A percentile compares a stretch with the other conserved stretches of the same genome.
phyloP scores from a whole-genome alignment of 805 yeast species.

The Starmera pachycereana region DNA sequence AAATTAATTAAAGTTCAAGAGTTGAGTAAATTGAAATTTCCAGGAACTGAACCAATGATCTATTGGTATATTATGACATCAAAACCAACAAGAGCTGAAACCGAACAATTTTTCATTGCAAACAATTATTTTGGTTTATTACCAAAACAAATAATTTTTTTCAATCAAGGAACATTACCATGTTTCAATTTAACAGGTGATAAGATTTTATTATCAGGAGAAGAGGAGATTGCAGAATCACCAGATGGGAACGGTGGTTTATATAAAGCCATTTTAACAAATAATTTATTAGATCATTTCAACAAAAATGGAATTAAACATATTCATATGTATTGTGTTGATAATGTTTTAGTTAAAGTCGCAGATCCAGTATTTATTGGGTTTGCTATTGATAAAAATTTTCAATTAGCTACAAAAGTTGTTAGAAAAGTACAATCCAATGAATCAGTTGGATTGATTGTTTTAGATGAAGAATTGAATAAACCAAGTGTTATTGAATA shows the following conservation, averaged over 20 bases:
- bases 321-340: constrained; percentile 95
- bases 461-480: constrained; percentile 39
- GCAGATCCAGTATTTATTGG: constrained; percentile 89
- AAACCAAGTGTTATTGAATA: constrained; percentile 91
- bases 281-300: constrained; percentile 62
- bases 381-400: constrained; percentile 57
- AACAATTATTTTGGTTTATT: constrained; percentile 65
- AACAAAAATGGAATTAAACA: constrained; percentile 63
- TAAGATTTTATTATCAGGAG: constrained; percentile 53
- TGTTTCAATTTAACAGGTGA: constrained; percentile 67
- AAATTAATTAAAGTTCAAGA: constrained; percentile 56
- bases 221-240: constrained; percentile 55
- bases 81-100: constrained; percentile 67
- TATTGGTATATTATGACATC: constrained; percentile 96
- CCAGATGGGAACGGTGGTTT: constrained; percentile 99
- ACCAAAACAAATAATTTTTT: constrained; percentile 54
- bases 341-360: constrained; percentile 80
- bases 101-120: constrained; percentile 57
- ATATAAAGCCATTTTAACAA: constrained; percentile 66
- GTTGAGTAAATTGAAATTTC: constrained; percentile 30
- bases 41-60: constrained; percentile 26
- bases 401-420: constrained; percentile 82
- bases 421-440: constrained; percentile 84
- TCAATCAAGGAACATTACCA: constrained; percentile 93
- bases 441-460: constrained; percentile 91